Base-by-base conservation (phyloP, 169 alveolate species). In the Fabrea salina region DNA sequence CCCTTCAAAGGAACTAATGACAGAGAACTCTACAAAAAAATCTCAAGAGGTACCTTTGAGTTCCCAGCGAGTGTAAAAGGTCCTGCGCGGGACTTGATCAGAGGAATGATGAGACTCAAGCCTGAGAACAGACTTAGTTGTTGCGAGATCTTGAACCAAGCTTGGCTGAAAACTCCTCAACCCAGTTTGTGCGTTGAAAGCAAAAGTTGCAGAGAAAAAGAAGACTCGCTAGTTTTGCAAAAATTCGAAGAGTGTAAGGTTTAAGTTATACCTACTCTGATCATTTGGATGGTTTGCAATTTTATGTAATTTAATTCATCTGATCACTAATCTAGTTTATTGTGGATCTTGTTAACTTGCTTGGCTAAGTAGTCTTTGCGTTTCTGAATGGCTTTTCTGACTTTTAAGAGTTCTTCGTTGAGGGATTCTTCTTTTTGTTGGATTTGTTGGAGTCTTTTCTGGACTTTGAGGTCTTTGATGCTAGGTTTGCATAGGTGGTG, bases 1-100 rank as follows among this genome's bases (percentile, higher is more conserved):
- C 93, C 93, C 13, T 88, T 88, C 61, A 81, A 70, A 79, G 93
- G 85, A n/a, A n/a, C 57, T 50, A 61, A 74, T 56, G 89, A 88
- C 41, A 70, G 82, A 57, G 93, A 88, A 53, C 75, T 88, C n/a
- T 88, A 81, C 74, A 74, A 64, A 72, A 83, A 66, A 30, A 88
- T 88, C 2, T 70, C 71, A 53, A 47, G 41, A 13, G 87, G 87
- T 19, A 72, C 59, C 8, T 75, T 78, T 4, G 82, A 64, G 11
- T 79, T 75, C 40, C 86, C 89, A 8, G 71, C 30, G 30, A 5
- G 5, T 7, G 16, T 68, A 32, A 35, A 61, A 4, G 30, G 22
- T 58, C 33, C 59, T 53, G 79, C 75, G 7, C 30, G 16, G 25
- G 8, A 11, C 11, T 7, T 19, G 33, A 41, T 51, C 7, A 7